A percentile compares a stretch with the other conserved stretches of the same genome.
These are phyloP conservation scores for Punctularia strigosozonata DNA, from an alignment of 768 basidiomycete genomes.

Conservation along the genomic window DNA sequence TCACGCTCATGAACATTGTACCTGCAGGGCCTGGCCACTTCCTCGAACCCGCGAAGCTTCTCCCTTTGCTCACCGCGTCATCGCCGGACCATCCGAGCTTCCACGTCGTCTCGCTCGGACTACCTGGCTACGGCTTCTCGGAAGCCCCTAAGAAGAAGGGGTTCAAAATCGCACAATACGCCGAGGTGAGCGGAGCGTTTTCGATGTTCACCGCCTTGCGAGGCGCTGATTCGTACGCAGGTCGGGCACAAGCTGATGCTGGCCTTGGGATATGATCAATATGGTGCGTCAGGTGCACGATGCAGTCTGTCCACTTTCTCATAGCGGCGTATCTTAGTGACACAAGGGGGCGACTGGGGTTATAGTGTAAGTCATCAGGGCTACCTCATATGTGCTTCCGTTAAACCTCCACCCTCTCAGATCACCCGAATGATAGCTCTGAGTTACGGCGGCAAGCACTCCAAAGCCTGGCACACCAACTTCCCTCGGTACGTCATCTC, in stretches of 20 bases:
- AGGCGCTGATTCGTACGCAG: slow-evolving; percentile 1
- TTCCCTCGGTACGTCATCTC: slow-evolving; percentile 26
- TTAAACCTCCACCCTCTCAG: slow-evolving; percentile 15
- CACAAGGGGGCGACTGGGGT: slow-evolving; percentile 40
- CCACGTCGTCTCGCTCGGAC: slow-evolving; percentile 38
- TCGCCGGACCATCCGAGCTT: slow-evolving; percentile 33
- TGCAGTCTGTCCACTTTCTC: background rate
- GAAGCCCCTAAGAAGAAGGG: slow-evolving; percentile 35
- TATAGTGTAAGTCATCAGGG: slow-evolving; percentile 16
- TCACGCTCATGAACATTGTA: background rate
- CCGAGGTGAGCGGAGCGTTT: slow-evolving; percentile 23
- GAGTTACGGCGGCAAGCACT: slow-evolving; percentile 26
- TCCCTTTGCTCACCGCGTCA: slow-evolving; percentile 29
- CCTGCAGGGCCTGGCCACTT: slow-evolving; percentile 44
- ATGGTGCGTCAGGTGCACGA: slow-evolving; percentile 6
- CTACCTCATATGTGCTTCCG: background rate
- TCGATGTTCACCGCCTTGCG: background rate
- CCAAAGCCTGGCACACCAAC: slow-evolving; percentile 44
- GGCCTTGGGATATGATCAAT: slow-evolving; percentile 15
- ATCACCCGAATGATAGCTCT: slow-evolving; percentile 22
- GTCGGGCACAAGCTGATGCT: slow-evolving; percentile 18
- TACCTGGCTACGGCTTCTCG: slow-evolving; percentile 46
- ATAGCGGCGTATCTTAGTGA: slow-evolving; percentile 15
- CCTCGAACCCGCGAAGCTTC: slow-evolving; percentile 35
- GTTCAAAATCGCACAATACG: slow-evolving; percentile 32